Conservation (phyloP, 2,329 filamentous ascomycete species). For the Coniochaeta hoffmannii region DNA sequence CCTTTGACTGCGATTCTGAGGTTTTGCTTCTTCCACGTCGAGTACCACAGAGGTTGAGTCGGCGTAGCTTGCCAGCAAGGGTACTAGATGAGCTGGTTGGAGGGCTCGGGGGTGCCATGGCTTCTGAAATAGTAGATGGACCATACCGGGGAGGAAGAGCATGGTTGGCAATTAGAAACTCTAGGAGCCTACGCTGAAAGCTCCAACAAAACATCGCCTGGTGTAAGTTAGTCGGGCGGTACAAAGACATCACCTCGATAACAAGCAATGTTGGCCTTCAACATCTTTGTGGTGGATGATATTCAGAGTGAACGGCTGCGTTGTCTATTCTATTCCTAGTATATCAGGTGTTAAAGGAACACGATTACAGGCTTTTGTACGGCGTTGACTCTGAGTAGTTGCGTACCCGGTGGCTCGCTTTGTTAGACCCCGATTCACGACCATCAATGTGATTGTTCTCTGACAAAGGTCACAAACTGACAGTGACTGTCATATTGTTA, state of each 20-base stretch:
- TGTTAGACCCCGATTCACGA: not conserved
- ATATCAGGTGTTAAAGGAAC: not conserved
- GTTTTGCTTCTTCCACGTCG: not conserved
- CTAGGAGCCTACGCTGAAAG: not conserved
- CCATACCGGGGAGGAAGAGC: not conserved
- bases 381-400: not conserved
- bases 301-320: not conserved
- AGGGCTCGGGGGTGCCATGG: not conserved
- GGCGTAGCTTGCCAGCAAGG: not conserved
- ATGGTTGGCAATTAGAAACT: not conserved
- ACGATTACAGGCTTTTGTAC: too few species aligned
- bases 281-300: not conserved
- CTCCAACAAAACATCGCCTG: not conserved
- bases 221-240: not conserved
- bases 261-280: not conserved
- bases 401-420: not conserved
- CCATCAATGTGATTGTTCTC: conserved; percentile 5
- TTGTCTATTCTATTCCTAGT: not conserved
- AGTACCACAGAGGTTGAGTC: not conserved
- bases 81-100: not conserved
- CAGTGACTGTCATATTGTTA: conserved; percentile 85
- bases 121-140: not conserved
- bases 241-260: not conserved
- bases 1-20: too few species aligned
- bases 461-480: conserved; percentile 47